Evolutionary conservation across 2,329 filamentous ascomycete species (phyloP), one percentile per base, ranked within the genome.

Genomic region (Cladobotryum protrusum): DNA sequence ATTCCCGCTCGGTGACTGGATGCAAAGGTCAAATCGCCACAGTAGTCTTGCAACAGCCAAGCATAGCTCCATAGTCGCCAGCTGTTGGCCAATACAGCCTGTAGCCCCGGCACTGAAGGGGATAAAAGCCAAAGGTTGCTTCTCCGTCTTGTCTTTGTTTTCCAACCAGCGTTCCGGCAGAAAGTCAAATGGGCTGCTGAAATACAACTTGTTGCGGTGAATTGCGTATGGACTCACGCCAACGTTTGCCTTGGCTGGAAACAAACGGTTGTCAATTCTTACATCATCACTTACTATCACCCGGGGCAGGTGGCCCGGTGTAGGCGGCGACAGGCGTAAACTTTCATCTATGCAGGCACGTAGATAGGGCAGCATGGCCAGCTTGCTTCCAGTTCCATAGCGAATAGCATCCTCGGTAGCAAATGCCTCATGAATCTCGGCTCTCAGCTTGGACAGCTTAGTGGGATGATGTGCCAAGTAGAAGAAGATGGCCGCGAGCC

Each of bases 341-440:
- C 49, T 54, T 24, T 63, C 61, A 2, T 61, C 47, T 12, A 63
- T 58, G 1, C 58, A 56, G 1, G 61, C 60, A 2, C 54, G 52
- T 9, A 63, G 54, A 12, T 63, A 63, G 6, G 47, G 42, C 4
- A 49, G 36, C 7, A 7, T 24, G 20, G 20, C 20, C 7, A 24
- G 20, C 20, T 7, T 24, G 20, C 20, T 24, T 24, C 20, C 20
- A 7, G 7, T 4, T 24, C 20, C 20, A 24, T 24, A 24, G 4
- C 20, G 20, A 24, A 24, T 24, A 7, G 20, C 20, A 7, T 24
- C 20, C 7, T 24, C 20, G 7, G 4, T 24, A 24, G 20, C 20
- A 24, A 24, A 24, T 24, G 20, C 20, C 20, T 24, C 20, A 7
- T 24, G 20, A 24, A 24, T 24, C 20, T 24, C 20, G 7, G 20